phyloP scores from a whole-genome alignment of 768 basidiomycete genomes.

The Leucocoprinus birnbaumii region DNA sequence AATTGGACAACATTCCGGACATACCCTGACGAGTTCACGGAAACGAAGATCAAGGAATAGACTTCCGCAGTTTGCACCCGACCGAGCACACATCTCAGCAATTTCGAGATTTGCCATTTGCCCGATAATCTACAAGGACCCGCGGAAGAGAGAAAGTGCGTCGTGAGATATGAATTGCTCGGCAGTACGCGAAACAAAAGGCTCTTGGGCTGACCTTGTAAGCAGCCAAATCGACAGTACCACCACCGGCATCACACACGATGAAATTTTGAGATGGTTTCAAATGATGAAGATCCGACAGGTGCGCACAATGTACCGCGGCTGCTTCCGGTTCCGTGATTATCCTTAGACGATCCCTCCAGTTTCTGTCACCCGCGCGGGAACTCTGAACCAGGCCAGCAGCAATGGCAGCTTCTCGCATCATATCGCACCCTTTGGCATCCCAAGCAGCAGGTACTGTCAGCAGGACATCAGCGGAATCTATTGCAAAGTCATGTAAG shows the following conservation, averaged over 20 bases:
- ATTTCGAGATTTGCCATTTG: slow-evolving; percentile 82
- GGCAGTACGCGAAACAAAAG: background rate
- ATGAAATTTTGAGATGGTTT: slow-evolving; percentile 83
- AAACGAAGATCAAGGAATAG: slow-evolving; percentile 88
- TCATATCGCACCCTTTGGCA: slow-evolving; percentile 78
- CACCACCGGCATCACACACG: slow-evolving; percentile 90
- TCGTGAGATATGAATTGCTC: slow-evolving; percentile 10
- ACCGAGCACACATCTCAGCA: slow-evolving; percentile 86
- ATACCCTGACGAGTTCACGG: slow-evolving; percentile 70
- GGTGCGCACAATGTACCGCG: slow-evolving; percentile 84
- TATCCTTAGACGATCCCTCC: slow-evolving; percentile 80
- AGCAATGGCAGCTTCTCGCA: slow-evolving; percentile 80
- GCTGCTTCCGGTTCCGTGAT: slow-evolving; percentile 86
- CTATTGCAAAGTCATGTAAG: slow-evolving; percentile 31
- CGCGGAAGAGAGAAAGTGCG: slow-evolving; percentile 12
- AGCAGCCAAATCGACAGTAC: slow-evolving; percentile 62
- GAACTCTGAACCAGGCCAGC: slow-evolving; percentile 78
- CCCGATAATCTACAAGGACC: slow-evolving; percentile 61
- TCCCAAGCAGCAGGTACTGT: slow-evolving; percentile 94
- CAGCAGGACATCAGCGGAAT: slow-evolving; percentile 80
- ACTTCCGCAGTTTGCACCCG: slow-evolving; percentile 85
- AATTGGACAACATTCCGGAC: slow-evolving; percentile 3
- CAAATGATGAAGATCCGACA: slow-evolving; percentile 78
- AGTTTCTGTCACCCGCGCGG: slow-evolving; percentile 64
- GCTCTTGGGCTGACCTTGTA: slow-evolving; percentile 44